Base-by-base conservation (phyloP, 1,139 yeast genomes). In the Entelexis sorbosivorans region DNA sequence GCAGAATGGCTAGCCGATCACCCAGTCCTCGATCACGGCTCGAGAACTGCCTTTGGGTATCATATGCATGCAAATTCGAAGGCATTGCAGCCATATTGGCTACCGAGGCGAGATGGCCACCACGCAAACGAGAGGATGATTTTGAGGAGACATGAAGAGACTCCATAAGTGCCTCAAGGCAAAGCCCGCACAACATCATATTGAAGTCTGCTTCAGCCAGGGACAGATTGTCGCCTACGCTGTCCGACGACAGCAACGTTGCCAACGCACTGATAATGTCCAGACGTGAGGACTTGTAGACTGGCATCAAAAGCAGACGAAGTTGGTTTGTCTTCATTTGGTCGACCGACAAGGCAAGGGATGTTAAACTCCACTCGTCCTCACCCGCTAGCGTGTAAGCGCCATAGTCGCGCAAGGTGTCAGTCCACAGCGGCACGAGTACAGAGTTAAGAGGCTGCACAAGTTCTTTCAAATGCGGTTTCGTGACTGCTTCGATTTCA, bases 241-340 rank as follows among this genome's bases (percentile, higher is more conserved):
- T 38, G 5, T 39, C 39, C n/a, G 42, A 49, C 48, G 82, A 70
- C 47, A 83, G 73, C 8, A 33, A 5, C 11, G 80, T 72, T 22
- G 94, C 82, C 60, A 88, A 73, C 0, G 87, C 95, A 53, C 83
- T 81, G 9, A 85, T 79, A 58, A 87, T 74, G 61, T 82, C 85
- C 43, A 84, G 70, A 96, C 96, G 88, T 47, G 82, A 79, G 22
- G 75, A 71, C 45, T 78, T 77, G 63, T 80, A 85, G 6, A 78
- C 69, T 22, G 73, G 73, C 44, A 80, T 60, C 33, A 68, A 60
- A 46, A 64, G 63, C 44, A 58, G 58, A 13, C 63, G 59, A 17
- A 63, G 60, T 47, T 65, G 59, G 1, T 66, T 62, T 2, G 64
- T 62, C 48, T 66, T 63, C 63, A 68, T 61, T 43, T 64, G 66